Base-by-base conservation (phyloP, 1,284 basidiomycete genomes). In the Boletus holoroseus region DNA sequence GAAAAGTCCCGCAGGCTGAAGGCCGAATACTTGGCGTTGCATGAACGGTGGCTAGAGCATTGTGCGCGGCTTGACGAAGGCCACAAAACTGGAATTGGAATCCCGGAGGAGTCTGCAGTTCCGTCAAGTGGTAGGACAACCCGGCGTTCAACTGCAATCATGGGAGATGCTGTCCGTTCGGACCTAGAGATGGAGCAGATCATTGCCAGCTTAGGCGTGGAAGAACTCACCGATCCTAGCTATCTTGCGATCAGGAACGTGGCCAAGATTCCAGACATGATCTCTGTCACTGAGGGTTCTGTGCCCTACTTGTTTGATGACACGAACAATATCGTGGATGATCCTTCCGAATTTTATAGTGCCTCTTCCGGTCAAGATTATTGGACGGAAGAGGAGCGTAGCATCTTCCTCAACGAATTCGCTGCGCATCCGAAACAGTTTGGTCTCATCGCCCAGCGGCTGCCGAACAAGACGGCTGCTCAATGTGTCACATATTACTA, bases 151-250 rank as follows among this genome's bases (percentile, higher is more conserved):
- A 76, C 83, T 36, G 82, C 85, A 1, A 72, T 70, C 16, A 76
- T 92, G 55, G 91, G 92, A 20, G 94, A 98, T 68, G 86, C 91
- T 7, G 94, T 95, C 11, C 83, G 92, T 2, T 94, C 93, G 16
- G 95, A 98, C 68, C 79, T 96, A 50, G 95, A 98, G 74, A 94
- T 97, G 81, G 90, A 97, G 63, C 93, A 94, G 71, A 94, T 98
- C 63, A 85, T 98, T 49, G 92, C 91, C 11, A 93, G 86, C 61
- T 74, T 97, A 35, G 94, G 93, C 42, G 91, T 88, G 58, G 91
- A 94, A 56, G 94, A 95, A 57, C 82, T 91, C 50, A 92, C 88
- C 40, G 94, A 98, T 69, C 93, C 94, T 0, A 90, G 82, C 58
- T 82, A 89, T 58, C 82, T 97, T 18, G 91, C 92, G 3, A 76